Conservation (phyloP, 331 rosid genomes). For the Prunus yedoensis region DNA sequence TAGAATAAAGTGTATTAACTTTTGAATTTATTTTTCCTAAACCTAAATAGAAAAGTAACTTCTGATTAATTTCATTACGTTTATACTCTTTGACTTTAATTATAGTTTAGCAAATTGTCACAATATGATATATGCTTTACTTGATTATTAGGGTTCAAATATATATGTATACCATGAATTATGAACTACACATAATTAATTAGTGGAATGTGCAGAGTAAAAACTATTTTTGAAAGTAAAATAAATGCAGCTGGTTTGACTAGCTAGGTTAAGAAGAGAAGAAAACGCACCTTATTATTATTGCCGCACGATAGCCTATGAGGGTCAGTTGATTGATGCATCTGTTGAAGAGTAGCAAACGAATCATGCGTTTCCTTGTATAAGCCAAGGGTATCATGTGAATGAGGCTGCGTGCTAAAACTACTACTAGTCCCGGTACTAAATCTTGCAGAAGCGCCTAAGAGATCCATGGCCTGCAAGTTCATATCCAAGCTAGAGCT, state of each 20-base stretch:
- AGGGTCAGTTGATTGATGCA: slow-evolving; percentile 33
- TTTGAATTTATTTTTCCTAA: background rate
- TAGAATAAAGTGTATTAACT: background rate
- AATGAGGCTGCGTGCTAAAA: slow-evolving; percentile 8
- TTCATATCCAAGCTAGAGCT: slow-evolving; percentile 37
- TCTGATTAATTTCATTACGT: background rate
- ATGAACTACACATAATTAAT: too few relatives aligned
- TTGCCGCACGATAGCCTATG: slow-evolving; percentile 18
- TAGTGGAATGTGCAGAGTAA: too few relatives aligned
- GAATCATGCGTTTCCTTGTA: slow-evolving; percentile 36
- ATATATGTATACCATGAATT: too few relatives aligned
- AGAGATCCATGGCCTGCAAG: slow-evolving; percentile 45
- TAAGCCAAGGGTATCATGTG: slow-evolving; percentile 26
- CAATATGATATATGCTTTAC: background rate
- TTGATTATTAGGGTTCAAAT: too few relatives aligned
- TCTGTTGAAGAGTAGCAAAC: slow-evolving; percentile 36
- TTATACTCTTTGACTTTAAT: too few relatives aligned
- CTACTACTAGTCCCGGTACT: slow-evolving; percentile 5
- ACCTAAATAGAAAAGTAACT: background rate
- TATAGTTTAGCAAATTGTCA: background rate
- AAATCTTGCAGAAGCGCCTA: slow-evolving; percentile 33
- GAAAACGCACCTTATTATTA: slow-evolving; percentile 37
- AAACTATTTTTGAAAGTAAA: too few relatives aligned
- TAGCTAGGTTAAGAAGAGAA: background rate
- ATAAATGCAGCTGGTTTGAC: too few relatives aligned